Evolutionary conservation across 371 early-diverging fungal species (phyloP), one percentile per base, ranked within the genome.

Genomic region (Zychaea mexicana): DNA sequence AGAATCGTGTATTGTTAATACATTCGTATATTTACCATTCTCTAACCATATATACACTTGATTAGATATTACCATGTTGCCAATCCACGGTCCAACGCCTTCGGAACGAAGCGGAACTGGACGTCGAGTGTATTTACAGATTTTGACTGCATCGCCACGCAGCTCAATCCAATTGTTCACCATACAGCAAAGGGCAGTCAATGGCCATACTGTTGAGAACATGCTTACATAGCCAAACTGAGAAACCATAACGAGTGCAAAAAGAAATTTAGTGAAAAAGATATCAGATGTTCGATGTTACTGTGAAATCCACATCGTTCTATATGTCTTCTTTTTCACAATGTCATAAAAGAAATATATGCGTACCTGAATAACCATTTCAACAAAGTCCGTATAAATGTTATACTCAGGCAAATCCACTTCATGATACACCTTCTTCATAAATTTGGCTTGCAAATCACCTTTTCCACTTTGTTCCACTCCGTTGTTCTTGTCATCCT

Each of bases 141-240:
- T 84, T 72, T 96, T 96, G 70, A 91, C 83, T 0, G 94, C 95
- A 72, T 96, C 96, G 2, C 91, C 85, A 52, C 97, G 85, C 61
- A 96, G 73, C 73, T 96, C 96, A 32, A 95, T 68, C 89, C 90
- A 92, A 73, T 95, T 94, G 76, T 95, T 95, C 38, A 94, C 31
- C 60, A 94, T 79, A 31, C 92, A 90, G 26, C 87, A 85, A 22
- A 95, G 67, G 4, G 94, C 87, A 1, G 94, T 89, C 65, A 94
- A 77, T 2, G 95, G 92, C 93, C 92, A 95, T 2, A 90, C 88
- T 0, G 87, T 79, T 24, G 92, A 90, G 72, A 95, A 96, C 74
- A 94, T 81, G n/a, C 89, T 84, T 26, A 96, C 89, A 71, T 93
- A 90, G 15, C 94, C 95, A 82, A 92, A 95, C 88, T 85, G 61